phyloP scores from a whole-genome alignment of 441 rosid genomes.

The Erodium texanum region DNA sequence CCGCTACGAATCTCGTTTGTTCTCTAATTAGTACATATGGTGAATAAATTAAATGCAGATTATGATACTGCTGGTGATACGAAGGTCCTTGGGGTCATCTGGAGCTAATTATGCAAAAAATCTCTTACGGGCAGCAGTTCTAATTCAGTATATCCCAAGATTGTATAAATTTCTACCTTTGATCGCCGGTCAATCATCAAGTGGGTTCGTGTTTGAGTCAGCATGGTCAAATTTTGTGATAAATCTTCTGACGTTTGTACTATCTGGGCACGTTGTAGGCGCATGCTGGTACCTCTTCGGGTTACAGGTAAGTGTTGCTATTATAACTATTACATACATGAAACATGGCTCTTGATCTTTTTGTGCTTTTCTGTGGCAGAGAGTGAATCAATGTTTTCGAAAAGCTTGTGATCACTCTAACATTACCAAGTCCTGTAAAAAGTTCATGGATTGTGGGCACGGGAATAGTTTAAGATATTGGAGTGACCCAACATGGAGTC shows the following conservation, averaged over 20 bases:
- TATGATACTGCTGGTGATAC: conserved; percentile 42
- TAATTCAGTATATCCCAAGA: conserved; percentile 68
- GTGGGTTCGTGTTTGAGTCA: conserved; percentile 75
- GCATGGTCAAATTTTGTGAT: conserved; percentile 84
- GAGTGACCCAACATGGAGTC: neutral
- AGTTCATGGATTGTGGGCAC: conserved; percentile 51
- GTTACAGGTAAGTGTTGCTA: conserved; percentile 47
- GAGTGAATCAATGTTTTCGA: conserved; percentile 77
- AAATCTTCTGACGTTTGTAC: conserved; percentile 64
- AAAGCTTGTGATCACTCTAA: conserved; percentile 35
- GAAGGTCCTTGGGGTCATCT: conserved; percentile 28
- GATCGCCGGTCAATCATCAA: conserved; percentile 66
- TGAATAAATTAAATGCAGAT: conserved; percentile 34
- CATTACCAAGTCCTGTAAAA: conserved; percentile 10
- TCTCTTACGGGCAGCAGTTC: conserved; percentile 48
- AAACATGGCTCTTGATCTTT: neutral
- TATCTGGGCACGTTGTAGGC: conserved; percentile 76
- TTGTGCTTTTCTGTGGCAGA: conserved; percentile 33
- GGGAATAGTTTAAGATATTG: conserved; percentile 6
- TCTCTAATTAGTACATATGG: neutral
- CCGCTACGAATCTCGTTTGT: too few species aligned
- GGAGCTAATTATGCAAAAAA: conserved; percentile 67
- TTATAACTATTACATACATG: neutral
- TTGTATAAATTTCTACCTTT: conserved; percentile 60
- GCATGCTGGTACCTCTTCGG: conserved; percentile 87